Percentiles rank a stretch among this genome's conserved stretches.
Evolutionary conservation across 495 filamentous ascomycete species (phyloP).

Genomic region (Xylaria grammica): DNA sequence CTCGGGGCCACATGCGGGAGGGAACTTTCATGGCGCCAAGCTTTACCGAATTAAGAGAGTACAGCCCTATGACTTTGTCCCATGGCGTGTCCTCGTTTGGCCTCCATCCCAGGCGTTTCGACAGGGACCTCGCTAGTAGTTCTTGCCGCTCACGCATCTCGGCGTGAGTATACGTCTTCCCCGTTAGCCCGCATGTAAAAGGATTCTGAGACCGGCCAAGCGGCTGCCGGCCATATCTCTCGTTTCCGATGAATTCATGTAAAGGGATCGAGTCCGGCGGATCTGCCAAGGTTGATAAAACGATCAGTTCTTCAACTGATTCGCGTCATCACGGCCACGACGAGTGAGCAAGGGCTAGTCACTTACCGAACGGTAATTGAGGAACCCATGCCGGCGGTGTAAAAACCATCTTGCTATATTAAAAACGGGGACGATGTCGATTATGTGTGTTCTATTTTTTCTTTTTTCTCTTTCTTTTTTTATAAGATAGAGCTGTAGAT

Average conservation of each 20-base stretch:
- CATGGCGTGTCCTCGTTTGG: slow-evolving; percentile 79
- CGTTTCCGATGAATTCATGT: slow-evolving; percentile 78
- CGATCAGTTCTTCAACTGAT: background rate
- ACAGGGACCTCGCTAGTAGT: slow-evolving; percentile 69
- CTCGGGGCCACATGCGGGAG: background rate
- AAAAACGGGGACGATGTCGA: background rate
- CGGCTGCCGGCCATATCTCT: slow-evolving; percentile 71
- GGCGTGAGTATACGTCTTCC: slow-evolving; percentile 68
- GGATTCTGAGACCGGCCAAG: slow-evolving; percentile 69
- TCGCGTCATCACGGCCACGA: background rate
- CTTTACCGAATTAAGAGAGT: slow-evolving; percentile 81
- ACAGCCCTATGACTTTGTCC: slow-evolving; percentile 83
- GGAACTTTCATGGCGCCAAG: background rate
- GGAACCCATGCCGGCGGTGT: slow-evolving; percentile 71
- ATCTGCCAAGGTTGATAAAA: slow-evolving; percentile 41
- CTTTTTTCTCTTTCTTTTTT: too few species aligned
- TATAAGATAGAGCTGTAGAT: too few species aligned
- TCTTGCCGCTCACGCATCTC: slow-evolving; percentile 73
- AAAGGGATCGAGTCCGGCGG: slow-evolving; percentile 79
- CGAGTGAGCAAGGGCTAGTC: background rate
- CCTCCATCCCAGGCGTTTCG: slow-evolving; percentile 75
- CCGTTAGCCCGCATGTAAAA: slow-evolving; percentile 82
- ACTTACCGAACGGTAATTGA: slow-evolving; percentile 62
- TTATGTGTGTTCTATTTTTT: too few species aligned
- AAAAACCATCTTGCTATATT: slow-evolving; percentile 71